These are phyloP conservation scores for Curvularia hawaiiensis DNA, from an alignment of 2,329 filamentous ascomycete species.

Conservation along the genomic window DNA sequence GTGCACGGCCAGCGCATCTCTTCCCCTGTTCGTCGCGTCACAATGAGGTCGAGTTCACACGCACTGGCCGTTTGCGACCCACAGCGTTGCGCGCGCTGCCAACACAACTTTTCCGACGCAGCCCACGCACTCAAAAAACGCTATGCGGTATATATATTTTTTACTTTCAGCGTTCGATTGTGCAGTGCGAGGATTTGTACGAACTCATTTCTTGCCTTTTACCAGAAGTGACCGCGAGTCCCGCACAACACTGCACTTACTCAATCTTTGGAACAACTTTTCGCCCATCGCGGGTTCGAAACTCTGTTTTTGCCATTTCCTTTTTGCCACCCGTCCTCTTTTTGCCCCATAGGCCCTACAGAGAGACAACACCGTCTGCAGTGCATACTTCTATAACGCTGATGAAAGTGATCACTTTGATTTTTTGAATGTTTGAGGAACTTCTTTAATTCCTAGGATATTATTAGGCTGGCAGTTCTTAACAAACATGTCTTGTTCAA, in stretches of 20 bases:
- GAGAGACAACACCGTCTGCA: not conserved
- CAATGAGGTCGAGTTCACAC: not conserved
- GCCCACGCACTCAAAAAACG: no score
- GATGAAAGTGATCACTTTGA: not conserved
- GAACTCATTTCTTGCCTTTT: conserved; percentile 81
- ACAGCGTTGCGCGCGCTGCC: not conserved
- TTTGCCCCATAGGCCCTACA: not conserved
- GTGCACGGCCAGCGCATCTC: conserved; percentile 15
- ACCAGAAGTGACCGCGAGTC: conserved; percentile 77
- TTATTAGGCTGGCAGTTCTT: not conserved
- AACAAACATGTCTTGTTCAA: not conserved
- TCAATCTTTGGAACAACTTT: conserved; percentile 61
- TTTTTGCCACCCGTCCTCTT: conserved; percentile 9
- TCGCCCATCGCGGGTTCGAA: conserved; percentile 49
- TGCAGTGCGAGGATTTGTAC: conserved; percentile 73
- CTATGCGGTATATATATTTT: not conserved
- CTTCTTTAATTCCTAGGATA: not conserved
- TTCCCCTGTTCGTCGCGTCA: not conserved
- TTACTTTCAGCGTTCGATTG: conserved; percentile 20
- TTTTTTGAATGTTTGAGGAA: not conserved
- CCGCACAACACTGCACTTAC: conserved; percentile 63
- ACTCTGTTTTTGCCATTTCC: conserved; percentile 43
- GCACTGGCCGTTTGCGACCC: not conserved
- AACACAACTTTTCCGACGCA: not conserved
- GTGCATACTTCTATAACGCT: not conserved